Conservation (phyloP, 2,329 filamentous ascomycete species). For the Alternaria ventricosa region DNA sequence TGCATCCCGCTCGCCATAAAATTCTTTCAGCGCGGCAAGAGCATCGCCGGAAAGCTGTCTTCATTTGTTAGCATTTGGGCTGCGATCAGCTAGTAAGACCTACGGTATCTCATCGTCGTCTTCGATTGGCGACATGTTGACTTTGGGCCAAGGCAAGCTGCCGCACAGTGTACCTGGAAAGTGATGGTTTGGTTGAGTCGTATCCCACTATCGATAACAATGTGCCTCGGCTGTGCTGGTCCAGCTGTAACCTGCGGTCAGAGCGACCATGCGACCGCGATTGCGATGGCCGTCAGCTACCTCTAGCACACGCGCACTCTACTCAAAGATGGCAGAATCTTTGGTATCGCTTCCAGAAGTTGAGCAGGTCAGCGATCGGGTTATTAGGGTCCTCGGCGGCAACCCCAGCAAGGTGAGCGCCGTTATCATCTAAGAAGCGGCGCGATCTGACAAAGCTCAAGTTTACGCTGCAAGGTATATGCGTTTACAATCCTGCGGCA, state of each 20-base stretch:
- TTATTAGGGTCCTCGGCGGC: constrained; percentile 84
- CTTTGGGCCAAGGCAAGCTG: neutral
- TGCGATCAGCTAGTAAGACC: constrained; percentile 9
- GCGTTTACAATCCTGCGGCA: neutral
- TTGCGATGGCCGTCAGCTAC: constrained; percentile 29
- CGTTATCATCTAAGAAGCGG: neutral
- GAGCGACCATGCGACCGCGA: constrained; percentile 32
- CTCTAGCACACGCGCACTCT: constrained; percentile 25
- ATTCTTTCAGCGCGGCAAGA: constrained; percentile 73
- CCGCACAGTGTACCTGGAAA: constrained; percentile 25
- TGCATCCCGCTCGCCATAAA: constrained; percentile 75
- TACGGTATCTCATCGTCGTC: constrained; percentile 48
- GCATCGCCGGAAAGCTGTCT: constrained; percentile 71
- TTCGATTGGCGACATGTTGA: constrained; percentile 32
- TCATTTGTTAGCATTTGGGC: constrained; percentile 25
- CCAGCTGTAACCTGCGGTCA: constrained; percentile 10
- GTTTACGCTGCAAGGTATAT: constrained; percentile 68
- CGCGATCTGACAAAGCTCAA: constrained; percentile 37
- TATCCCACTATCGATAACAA: constrained; percentile 35
- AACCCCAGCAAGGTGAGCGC: constrained; percentile 80
- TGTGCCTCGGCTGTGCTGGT: constrained; percentile 29
- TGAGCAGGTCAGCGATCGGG: constrained; percentile 76
- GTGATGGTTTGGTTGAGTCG: constrained; percentile 23
- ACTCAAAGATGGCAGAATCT: constrained; percentile 63
- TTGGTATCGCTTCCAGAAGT: constrained; percentile 73